phyloP scores from a whole-genome alignment of 192 early-diverging fungal species.

The Phycomyces nitens region DNA sequence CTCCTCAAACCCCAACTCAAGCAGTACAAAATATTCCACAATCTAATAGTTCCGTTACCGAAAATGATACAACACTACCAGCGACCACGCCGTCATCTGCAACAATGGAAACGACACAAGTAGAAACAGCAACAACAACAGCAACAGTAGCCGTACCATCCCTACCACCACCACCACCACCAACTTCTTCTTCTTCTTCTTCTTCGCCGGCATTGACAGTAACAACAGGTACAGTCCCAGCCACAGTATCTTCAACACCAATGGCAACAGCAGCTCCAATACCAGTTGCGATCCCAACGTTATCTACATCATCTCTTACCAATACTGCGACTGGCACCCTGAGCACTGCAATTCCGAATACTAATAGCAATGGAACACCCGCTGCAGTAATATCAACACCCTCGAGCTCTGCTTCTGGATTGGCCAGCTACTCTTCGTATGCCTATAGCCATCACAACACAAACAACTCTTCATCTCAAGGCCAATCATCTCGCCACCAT shows the following conservation, averaged over 20 bases:
- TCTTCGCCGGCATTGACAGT: too few relatives aligned
- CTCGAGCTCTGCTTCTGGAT: neutral
- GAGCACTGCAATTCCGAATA: neutral
- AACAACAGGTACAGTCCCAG: neutral
- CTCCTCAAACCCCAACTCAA: neutral
- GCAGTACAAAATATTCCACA: neutral
- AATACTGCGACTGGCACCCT: neutral
- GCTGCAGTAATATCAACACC: slow-evolving; percentile 2
- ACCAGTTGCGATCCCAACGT: neutral
- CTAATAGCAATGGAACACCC: slow-evolving; percentile 1
- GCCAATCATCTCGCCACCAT: slow-evolving; percentile 5
- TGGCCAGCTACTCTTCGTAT: neutral
- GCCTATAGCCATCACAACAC: neutral
- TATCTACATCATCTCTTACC: neutral
- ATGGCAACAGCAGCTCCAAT: neutral
- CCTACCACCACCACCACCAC: too few relatives aligned
- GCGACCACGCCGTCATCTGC: neutral
- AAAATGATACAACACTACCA: neutral
- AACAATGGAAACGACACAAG: too few relatives aligned
- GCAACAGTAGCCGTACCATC: neutral
- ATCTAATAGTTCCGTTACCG: neutral
- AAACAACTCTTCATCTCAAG: neutral
- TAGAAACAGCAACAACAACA: too few relatives aligned
- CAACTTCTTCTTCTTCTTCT: too few relatives aligned
- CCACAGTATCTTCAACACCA: neutral